phyloP scores from a whole-genome alignment of 345 rosid species.

The Citrus medica region DNA sequence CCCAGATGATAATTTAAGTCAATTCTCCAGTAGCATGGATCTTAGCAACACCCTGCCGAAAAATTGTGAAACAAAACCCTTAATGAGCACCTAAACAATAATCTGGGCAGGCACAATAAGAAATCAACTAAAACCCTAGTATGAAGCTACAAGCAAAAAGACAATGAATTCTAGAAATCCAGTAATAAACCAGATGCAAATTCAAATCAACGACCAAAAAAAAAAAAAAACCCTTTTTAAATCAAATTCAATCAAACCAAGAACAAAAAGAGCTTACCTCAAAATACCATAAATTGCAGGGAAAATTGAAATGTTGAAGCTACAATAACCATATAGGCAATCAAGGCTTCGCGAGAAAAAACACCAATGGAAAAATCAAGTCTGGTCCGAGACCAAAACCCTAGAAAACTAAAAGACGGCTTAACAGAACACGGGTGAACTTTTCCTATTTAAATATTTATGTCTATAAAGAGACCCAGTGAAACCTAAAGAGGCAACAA shows the following conservation, averaged over 20 bases:
- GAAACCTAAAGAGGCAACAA: not conserved
- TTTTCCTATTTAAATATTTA: no score
- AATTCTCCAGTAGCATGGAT: not conserved
- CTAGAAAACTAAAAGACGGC: not conserved
- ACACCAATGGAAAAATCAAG: not conserved
- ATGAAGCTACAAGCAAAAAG: not conserved
- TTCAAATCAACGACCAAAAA: not conserved
- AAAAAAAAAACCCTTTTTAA: not conserved
- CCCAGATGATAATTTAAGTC: slow-evolving; percentile 13
- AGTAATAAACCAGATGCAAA: slow-evolving; percentile 4
- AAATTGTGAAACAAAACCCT: not conserved
- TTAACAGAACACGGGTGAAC: not conserved
- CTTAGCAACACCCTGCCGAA: not conserved
- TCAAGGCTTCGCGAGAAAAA: not conserved
- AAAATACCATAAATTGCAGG: not conserved
- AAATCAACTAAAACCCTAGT: not conserved
- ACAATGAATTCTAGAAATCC: slow-evolving; percentile 3
- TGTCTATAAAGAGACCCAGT: not conserved
- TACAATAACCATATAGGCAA: slow-evolving; percentile 3
- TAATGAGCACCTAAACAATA: not conserved
- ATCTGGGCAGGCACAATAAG: not conserved
- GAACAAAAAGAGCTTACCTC: not conserved
- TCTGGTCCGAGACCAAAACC: not conserved
- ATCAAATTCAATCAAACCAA: not conserved
- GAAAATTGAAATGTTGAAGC: not conserved